Conservation (phyloP, 768 basidiomycete species). For the Lactarius tabidus region DNA sequence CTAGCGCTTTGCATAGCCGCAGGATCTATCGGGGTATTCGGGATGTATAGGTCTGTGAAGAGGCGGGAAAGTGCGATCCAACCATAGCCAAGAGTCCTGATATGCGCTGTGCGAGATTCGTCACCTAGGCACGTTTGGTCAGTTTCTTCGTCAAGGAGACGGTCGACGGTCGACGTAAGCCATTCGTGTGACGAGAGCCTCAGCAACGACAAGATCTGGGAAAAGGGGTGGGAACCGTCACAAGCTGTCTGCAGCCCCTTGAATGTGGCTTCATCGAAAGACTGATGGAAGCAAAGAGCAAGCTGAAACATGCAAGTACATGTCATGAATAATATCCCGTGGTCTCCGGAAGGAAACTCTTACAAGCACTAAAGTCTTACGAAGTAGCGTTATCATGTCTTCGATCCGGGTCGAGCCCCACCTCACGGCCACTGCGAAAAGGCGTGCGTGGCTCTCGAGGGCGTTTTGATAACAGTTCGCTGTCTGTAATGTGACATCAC, state of each 20-base stretch:
- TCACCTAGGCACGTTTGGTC: not conserved
- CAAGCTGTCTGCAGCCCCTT: not conserved
- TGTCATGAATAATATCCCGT: not conserved
- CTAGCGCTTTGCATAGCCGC: conserved; percentile 55
- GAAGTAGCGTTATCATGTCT: conserved; percentile 10
- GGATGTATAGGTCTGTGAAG: conserved; percentile 70
- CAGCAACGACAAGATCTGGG: conserved; percentile 9
- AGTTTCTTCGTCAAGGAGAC: conserved; percentile 4
- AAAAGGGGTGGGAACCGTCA: conserved; percentile 1
- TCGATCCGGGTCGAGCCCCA: conserved; percentile 9
- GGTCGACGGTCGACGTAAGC: conserved; percentile 7
- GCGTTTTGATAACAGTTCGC: not conserved
- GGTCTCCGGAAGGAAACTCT: not conserved
- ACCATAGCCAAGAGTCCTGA: conserved; percentile 35
- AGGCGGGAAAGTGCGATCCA: conserved; percentile 62
- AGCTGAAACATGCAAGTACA: conserved; percentile 6
- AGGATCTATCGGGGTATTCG: conserved; percentile 85
- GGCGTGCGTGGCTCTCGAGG: conserved; percentile 13
- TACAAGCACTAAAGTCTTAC: conserved; percentile 14
- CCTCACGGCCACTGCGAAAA: conserved; percentile 7
- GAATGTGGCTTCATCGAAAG: conserved; percentile 21
- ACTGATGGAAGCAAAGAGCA: conserved; percentile 14
- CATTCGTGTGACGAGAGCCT: conserved; percentile 16
- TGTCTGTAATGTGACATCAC: conserved; percentile 11
- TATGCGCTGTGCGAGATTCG: conserved; percentile 4